A percentile compares a stretch with the other conserved stretches of the same genome.
Evolutionary conservation across 1,284 basidiomycete genomes (phyloP).

Genomic region (Cutaneotrichosporon sp.): DNA sequence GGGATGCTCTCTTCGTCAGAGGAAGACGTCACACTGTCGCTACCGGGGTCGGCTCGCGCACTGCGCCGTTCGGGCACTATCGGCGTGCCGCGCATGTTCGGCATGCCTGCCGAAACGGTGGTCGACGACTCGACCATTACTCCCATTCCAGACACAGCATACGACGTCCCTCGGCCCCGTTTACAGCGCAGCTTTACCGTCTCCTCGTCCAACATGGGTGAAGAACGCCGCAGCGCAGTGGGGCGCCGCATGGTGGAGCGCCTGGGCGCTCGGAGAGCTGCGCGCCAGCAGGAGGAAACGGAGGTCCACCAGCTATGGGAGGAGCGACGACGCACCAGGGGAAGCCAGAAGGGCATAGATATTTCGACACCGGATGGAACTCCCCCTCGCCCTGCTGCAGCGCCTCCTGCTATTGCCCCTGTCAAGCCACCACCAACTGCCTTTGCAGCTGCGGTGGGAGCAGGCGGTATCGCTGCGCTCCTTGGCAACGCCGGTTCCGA

Average conservation of each 20-base stretch:
- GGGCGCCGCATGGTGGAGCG: conserved; percentile 52
- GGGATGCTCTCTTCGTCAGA: conserved; percentile 21
- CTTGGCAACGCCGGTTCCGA: conserved; percentile 15
- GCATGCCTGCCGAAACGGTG: conserved; percentile 11
- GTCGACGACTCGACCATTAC: conserved; percentile 16
- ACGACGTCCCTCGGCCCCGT: conserved; percentile 39
- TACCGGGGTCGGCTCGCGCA: conserved; percentile 21
- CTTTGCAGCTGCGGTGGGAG: conserved; percentile 9
- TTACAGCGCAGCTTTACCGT: conserved; percentile 51
- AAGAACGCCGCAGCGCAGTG: conserved; percentile 52
- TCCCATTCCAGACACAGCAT: conserved; percentile 20
- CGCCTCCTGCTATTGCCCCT: conserved; percentile 5
- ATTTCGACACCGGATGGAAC: conserved; percentile 6
- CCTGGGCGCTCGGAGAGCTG: conserved; percentile 44
- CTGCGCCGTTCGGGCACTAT: conserved; percentile 43
- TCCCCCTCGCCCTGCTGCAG: conserved; percentile 3
- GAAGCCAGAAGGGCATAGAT: conserved; percentile 2
- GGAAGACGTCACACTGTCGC: conserved; percentile 27
- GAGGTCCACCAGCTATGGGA: conserved; percentile 46
- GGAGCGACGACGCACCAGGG: conserved; percentile 32
- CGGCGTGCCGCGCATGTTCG: conserved; percentile 37
- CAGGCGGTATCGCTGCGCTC: not conserved
- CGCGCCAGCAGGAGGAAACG: conserved; percentile 42
- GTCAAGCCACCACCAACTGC: not conserved
- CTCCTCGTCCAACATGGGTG: conserved; percentile 49